phyloP scores from a whole-genome alignment of 441 rosid genomes.

The Cnidoscolus chayamansa region DNA sequence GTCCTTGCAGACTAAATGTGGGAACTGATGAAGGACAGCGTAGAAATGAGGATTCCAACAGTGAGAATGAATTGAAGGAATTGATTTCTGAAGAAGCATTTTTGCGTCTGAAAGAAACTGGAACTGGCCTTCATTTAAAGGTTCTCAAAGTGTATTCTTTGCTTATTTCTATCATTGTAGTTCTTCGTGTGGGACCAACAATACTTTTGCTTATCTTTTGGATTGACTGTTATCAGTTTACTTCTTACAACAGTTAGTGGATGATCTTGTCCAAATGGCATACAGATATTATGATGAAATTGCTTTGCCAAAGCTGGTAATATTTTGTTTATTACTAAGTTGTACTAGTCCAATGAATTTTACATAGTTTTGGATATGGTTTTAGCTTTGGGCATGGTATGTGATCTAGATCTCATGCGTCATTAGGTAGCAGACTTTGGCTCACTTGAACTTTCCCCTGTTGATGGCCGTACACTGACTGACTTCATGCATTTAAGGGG shows the following conservation, averaged over 20 bases:
- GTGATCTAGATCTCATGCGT: slow-evolving; percentile 19
- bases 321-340: slow-evolving; percentile 6
- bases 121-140: slow-evolving; percentile 58
- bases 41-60: slow-evolving; percentile 24
- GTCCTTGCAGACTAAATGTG: slow-evolving; percentile 26
- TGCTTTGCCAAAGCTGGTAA: slow-evolving; percentile 67
- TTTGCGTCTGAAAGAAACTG: slow-evolving; percentile 39
- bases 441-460: slow-evolving; percentile 65
- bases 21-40: slow-evolving; percentile 39
- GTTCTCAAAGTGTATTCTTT: slow-evolving; percentile 23
- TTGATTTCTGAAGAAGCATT: slow-evolving; percentile 51
- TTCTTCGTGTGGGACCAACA: background rate
- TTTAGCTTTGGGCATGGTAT: background rate
- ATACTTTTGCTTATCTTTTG: slow-evolving; percentile 7
- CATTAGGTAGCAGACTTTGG: slow-evolving; percentile 61
- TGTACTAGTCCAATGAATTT: background rate
- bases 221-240: slow-evolving; percentile 21
- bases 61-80: slow-evolving; percentile 42
- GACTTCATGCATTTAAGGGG: slow-evolving; percentile 76
- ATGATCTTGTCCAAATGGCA: slow-evolving; percentile 55
- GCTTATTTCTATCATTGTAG: slow-evolving; percentile 6
- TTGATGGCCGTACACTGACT: slow-evolving; percentile 62
- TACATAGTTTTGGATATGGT: background rate
- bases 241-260: slow-evolving; percentile 39
- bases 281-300: slow-evolving; percentile 51